Base-by-base conservation (phyloP, 2,329 filamentous ascomycete genomes). In the Exophiala phaeomuriformis region DNA sequence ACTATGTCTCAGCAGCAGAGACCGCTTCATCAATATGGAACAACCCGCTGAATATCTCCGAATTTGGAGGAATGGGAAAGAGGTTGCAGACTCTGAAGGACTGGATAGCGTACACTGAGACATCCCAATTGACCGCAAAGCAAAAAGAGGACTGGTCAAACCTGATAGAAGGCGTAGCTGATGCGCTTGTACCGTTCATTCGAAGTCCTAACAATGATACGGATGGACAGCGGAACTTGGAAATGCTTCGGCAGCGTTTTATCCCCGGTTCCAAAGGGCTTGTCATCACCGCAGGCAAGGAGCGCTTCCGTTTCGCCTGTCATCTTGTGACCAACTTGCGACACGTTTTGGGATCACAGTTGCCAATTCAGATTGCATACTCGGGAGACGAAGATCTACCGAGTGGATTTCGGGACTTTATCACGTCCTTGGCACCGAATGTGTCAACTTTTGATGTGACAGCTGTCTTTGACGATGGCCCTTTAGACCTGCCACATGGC, bases 291-390 rank as follows among this genome's bases (percentile, higher is more conserved):
- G 51, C 55, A 3, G 55, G 55, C 32, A 48, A 43, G 27, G 19
- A 55, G 9, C 51, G 49, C 5, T 58, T 60, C 45, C 43, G 57
- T 12, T 56, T 56, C 42, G 58, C 58, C 7, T 51, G 48, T 36
- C 53, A 62, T 52, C 56, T 62, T 7, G 53, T 63, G 35, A 50
- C 35, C 33, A 55, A 46, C 28, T 48, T 62, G 19, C 58, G 61
- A 9, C 39, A 55, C 9, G 58, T 63, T 4, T 33, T 60, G 30
- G 32, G 49, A 2, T 60, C 56, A 7, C 47, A 47, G 30, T 49
- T 63, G 2, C 60, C 60, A 1, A 61, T 63, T 43, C 53, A 63
- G 46, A 60, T 63, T 31, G 57, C 61, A 2, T 63, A 62, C 42
- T 56, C 57, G 4, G 59, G 61, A 7, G 55, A 62, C 31, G 30